These are phyloP conservation scores for Fraxinus cuspidata DNA, from an alignment of 257 asterid species.

Conservation along the genomic window DNA sequence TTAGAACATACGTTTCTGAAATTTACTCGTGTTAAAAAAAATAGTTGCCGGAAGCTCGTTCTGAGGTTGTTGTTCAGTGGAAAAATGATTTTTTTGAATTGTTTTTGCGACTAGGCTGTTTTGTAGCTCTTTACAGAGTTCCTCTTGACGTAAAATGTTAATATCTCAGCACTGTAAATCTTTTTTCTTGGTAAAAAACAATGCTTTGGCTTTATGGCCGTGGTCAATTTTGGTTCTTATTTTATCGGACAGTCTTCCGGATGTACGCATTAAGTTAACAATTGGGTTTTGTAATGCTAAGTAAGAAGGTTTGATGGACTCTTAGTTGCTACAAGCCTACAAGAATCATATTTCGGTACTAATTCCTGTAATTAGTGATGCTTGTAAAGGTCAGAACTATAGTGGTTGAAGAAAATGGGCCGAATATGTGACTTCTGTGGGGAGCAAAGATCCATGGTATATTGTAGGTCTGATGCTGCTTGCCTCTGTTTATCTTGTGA, in stretches of 20 bases:
- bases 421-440: conserved; percentile 59
- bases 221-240: conserved; percentile 11
- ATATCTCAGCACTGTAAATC: not conserved
- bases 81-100: no score
- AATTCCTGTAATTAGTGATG: not conserved
- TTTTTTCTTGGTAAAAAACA: no score
- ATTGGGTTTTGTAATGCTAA: not conserved
- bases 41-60: no score
- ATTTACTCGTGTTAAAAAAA: no score
- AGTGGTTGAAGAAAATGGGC: conserved; percentile 35
- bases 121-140: conserved; percentile 12
- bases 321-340: not conserved
- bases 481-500: conserved; percentile 68
- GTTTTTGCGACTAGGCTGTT: not conserved
- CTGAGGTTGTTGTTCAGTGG: no score
- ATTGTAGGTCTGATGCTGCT: conserved; percentile 63
- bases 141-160: not conserved
- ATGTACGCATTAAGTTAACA: not conserved
- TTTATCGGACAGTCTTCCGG: not conserved
- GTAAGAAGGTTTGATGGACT: conserved; percentile 7
- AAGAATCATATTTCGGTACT: not conserved
- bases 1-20: not conserved
- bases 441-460: conserved; percentile 55
- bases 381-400: conserved; percentile 28
- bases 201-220: no score